A percentile compares a stretch with the other conserved stretches of the same genome.
Conservation (phyloP, 177 flowering plant species). For the Vitis hybrid region DNA sequence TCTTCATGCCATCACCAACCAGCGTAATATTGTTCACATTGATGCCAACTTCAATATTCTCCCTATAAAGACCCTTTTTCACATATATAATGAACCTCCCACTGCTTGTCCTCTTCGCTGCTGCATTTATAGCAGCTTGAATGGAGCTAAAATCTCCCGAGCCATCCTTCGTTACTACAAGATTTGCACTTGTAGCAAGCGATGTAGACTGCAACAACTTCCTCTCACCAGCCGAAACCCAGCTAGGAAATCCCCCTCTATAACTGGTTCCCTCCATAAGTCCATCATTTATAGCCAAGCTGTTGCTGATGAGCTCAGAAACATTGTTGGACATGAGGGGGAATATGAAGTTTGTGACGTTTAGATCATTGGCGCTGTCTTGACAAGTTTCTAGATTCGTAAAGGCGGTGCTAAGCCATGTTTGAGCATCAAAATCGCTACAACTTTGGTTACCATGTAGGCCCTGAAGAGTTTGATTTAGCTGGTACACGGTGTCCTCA, state of each 20-base stretch:
- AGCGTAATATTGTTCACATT: slow-evolving; percentile 41
- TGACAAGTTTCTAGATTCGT: slow-evolving; percentile 51
- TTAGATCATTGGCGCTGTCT: slow-evolving; percentile 33
- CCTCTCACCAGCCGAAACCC: slow-evolving; percentile 38
- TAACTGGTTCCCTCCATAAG: not conserved
- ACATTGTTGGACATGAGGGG: slow-evolving; percentile 29
- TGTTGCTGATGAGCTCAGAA: slow-evolving; percentile 43
- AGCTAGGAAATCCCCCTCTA: slow-evolving; percentile 27
- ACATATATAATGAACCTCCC: slow-evolving; percentile 45
- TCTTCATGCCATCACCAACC: slow-evolving; percentile 48
- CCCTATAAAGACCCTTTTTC: slow-evolving; percentile 53
- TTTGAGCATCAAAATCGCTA: slow-evolving; percentile 44
- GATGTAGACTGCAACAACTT: slow-evolving; percentile 25
- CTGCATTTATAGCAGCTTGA: slow-evolving; percentile 41
- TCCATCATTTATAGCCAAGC: slow-evolving; percentile 37
- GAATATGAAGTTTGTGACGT: slow-evolving; percentile 25
- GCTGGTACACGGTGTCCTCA: slow-evolving; percentile 30
- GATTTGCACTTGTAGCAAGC: slow-evolving; percentile 13
- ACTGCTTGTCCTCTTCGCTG: slow-evolving; percentile 28
- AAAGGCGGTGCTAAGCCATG: slow-evolving; percentile 58
- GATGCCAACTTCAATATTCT: slow-evolving; percentile 43
- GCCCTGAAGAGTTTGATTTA: slow-evolving; percentile 34
- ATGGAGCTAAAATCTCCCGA: slow-evolving; percentile 37
- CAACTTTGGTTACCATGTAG: slow-evolving; percentile 7
- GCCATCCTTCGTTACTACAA: slow-evolving; percentile 49